Evolutionary conservation across 768 basidiomycete species (phyloP).

Genomic region (Lactarius sp.): DNA sequence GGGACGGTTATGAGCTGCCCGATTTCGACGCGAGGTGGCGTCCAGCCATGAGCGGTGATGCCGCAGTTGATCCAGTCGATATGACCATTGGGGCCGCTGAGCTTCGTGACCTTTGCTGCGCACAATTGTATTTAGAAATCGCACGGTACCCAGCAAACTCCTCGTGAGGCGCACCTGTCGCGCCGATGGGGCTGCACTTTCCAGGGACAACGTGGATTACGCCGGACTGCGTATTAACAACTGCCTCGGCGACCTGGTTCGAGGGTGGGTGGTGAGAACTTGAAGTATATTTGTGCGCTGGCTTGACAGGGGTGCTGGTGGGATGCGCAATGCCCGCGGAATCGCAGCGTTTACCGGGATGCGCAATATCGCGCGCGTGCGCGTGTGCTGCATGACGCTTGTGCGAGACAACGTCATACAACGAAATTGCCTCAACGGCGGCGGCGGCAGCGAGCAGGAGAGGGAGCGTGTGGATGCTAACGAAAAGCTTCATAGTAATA

Average conservation of each 20-base stretch:
- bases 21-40: slow-evolving; percentile 56
- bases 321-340: not conserved
- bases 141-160: slow-evolving; percentile 2
- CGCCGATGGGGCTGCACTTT: slow-evolving; percentile 9
- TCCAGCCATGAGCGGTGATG: slow-evolving; percentile 57
- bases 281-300: not conserved
- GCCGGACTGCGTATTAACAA: not conserved
- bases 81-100: slow-evolving; percentile 63
- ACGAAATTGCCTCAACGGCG: slow-evolving; percentile 2
- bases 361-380: not conserved
- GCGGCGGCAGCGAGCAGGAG: slow-evolving; percentile 4
- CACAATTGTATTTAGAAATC: not conserved
- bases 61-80: slow-evolving; percentile 80
- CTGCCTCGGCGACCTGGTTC: not conserved
- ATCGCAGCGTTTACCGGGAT: not conserved
- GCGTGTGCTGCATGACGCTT: not conserved
- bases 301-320: not conserved
- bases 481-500: slow-evolving; percentile 14
- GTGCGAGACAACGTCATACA: not conserved
- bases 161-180: slow-evolving; percentile 8
- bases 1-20: slow-evolving; percentile 46
- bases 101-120: slow-evolving; percentile 44
- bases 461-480: slow-evolving; percentile 9
- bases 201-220: not conserved
- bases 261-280: not conserved